Base-by-base conservation (phyloP, 2,329 filamentous ascomycete genomes). In the Xylariaceae sp. region DNA sequence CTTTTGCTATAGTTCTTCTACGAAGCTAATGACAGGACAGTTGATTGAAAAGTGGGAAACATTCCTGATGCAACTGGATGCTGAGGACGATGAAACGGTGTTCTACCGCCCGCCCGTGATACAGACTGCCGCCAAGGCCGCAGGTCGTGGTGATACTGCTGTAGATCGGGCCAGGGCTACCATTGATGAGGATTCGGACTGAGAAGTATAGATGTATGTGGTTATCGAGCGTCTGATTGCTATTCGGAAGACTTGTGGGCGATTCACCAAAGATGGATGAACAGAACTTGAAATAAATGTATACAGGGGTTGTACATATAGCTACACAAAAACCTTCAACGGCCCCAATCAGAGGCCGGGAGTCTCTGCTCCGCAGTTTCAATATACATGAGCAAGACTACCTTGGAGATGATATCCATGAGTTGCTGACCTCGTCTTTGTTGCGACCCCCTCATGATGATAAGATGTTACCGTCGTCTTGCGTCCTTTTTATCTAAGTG, bases 41-140 rank as follows among this genome's bases (percentile, higher is more conserved):
- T 75, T 86, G 63, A 87, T 87, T 69, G 95, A 99, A 76, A 88
- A 98, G 61, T 99, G 95, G 95, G 95, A 99, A 77, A 98, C 95
- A 0, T 99, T 96, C 79, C 82, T 99, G 49, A 88, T 98, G 83
- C 95, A 97, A 73, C 81, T 99, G 39, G 95, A 99, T 72, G 90
- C 92, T 7, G 94, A 96, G 68, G 94, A 98, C 58, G 92, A 96
- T 64, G 91, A 87, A 60, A 81, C 82, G 3, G 83, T 82, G 9
- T 88, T 88, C 68, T 88, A 88, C 73, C 81, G 83, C 54, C 84
- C 85, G 4, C 85, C 85, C 3, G 81, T 86, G n/a, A 79, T 83
- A 63, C 78, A 83, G 60, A 65, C 75, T 23, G 68, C 75, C 47
- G 75, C 78, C 66, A 82, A 83, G 73, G 74, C 77, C 39, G 73